Conservation (phyloP, 345 rosid genomes). For the Murraya koenigii region DNA sequence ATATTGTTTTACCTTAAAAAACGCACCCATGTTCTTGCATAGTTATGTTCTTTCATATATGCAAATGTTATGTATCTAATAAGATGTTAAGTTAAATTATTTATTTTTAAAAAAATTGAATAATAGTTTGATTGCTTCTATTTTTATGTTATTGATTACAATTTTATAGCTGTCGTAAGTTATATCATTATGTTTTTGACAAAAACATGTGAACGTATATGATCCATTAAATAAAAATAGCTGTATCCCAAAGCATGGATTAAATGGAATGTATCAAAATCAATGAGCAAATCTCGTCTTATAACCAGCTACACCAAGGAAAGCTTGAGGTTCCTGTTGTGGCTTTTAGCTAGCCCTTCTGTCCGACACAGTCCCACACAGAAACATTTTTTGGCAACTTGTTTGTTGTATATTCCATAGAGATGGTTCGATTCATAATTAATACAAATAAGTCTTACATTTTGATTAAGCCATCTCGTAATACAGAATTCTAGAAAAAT, state of each 20-base stretch:
- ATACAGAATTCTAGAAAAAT: not conserved
- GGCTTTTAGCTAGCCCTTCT: not conserved
- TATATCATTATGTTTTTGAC: too few relatives aligned
- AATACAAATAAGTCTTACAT: not conserved
- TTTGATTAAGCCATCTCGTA: not conserved
- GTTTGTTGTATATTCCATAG: not conserved
- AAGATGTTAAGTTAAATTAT: too few relatives aligned
- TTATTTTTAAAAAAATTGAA: too few relatives aligned
- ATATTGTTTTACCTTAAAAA: not conserved
- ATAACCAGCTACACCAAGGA: not conserved
- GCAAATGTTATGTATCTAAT: too few relatives aligned
- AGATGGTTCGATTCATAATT: not conserved
- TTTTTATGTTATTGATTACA: too few relatives aligned
- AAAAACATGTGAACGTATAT: too few relatives aligned
- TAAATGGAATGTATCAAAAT: not conserved
- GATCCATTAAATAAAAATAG: too few relatives aligned
- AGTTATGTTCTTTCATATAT: too few relatives aligned
- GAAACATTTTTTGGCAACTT: not conserved
- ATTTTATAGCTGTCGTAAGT: too few relatives aligned
- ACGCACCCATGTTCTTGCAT: not conserved
- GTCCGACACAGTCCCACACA: not conserved
- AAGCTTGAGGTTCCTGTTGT: not conserved
- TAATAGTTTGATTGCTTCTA: too few relatives aligned
- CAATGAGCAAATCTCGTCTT: not conserved
- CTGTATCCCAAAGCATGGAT: not conserved